Conservation (phyloP, 176 grass and related monocot genomes). For the Paspalum vaginatum region DNA sequence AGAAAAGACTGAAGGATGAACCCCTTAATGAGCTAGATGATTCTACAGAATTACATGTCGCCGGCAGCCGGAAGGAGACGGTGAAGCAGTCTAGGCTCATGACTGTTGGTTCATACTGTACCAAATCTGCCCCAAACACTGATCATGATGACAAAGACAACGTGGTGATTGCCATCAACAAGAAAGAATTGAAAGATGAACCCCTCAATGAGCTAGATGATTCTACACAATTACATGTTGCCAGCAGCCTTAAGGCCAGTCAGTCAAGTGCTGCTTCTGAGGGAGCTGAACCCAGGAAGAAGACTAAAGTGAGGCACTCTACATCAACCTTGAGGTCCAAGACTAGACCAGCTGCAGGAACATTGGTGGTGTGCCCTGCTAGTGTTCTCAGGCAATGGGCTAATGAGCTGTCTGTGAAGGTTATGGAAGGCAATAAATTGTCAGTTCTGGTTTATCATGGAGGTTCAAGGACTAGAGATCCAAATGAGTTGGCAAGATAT, state of each 20-base stretch:
- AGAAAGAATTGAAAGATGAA: constrained; percentile 40
- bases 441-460: constrained; percentile 93
- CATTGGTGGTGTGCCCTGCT: constrained; percentile 85
- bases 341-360: constrained; percentile 70
- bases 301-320: constrained; percentile 23
- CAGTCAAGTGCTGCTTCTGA: constrained; percentile 1
- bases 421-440: constrained; percentile 65
- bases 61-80: background rate
- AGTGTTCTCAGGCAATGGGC: constrained; percentile 95
- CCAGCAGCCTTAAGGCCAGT: background rate
- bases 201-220: background rate
- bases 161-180: constrained; percentile 15
- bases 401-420: constrained; percentile 72
- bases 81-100: too few relatives aligned
- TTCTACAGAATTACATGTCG: background rate
- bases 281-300: constrained; percentile 48
- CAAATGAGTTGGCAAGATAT: constrained; percentile 75
- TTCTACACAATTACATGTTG: background rate
- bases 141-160: constrained; percentile 21
- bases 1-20: constrained; percentile 38
- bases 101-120: too few relatives aligned
- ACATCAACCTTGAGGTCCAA: constrained; percentile 31
- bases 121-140: too few relatives aligned
- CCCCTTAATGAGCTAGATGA: background rate
- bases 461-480: constrained; percentile 77